These are phyloP conservation scores for Phytophthora capsici DNA, from an alignment of 352 stramenopile species.

Conservation along the genomic window DNA sequence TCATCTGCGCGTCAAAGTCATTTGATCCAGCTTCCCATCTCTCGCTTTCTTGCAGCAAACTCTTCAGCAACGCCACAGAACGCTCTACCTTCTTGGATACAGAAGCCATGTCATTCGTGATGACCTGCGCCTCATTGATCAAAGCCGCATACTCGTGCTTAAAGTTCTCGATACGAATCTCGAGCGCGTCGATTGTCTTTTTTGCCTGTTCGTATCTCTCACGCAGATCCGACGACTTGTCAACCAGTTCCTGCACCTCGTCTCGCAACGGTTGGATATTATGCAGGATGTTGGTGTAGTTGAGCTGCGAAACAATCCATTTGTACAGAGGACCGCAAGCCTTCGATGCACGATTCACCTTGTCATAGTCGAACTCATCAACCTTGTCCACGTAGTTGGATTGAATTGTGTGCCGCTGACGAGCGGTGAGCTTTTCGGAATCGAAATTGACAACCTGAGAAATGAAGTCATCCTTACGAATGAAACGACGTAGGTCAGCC, in stretches of 20 bases:
- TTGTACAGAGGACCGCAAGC: conserved; percentile 99
- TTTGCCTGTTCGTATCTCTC: conserved; percentile 93
- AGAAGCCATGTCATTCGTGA: conserved; percentile 98
- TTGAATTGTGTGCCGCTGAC: conserved; percentile 95
- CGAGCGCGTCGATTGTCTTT: conserved; percentile 93
- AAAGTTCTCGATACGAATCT: conserved; percentile 97
- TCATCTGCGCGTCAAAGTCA: conserved; percentile 96
- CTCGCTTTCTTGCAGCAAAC: conserved; percentile 97
- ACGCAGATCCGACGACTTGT: conserved; percentile 93
- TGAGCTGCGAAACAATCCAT: conserved; percentile 98
- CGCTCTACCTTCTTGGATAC: conserved; percentile 98
- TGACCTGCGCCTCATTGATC: conserved; percentile 97
- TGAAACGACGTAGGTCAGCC: conserved; percentile 97
- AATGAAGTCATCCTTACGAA: conserved; percentile 99
- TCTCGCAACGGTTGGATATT: conserved; percentile 98
- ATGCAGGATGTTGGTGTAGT: conserved; percentile 98
- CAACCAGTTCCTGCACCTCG: conserved; percentile 97
- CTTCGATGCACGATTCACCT: conserved; percentile 94
- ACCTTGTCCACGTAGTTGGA: conserved; percentile 95
- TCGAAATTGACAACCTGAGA: conserved; percentile 99
- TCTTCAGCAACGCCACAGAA: conserved; percentile 97
- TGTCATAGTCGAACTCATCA: conserved; percentile 92
- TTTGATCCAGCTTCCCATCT: conserved; percentile 98
- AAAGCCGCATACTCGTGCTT: conserved; percentile 99
- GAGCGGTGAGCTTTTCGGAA: conserved; percentile 95